These are phyloP conservation scores for Nicotiana attenuata DNA, from an alignment of 257 asterid genomes.

Conservation along the genomic window DNA sequence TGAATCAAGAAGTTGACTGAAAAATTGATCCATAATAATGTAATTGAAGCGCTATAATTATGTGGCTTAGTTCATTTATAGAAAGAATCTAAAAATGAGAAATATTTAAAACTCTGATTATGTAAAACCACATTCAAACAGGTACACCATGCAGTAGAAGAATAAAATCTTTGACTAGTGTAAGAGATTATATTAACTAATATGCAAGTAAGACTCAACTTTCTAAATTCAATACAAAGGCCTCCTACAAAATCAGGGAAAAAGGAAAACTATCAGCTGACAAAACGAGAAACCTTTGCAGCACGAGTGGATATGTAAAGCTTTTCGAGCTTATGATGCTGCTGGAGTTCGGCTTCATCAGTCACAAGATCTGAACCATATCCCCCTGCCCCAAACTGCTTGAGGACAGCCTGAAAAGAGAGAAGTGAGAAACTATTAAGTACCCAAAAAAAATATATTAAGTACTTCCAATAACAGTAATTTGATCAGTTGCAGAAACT, in stretches of 20 bases:
- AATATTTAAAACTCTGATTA: neutral
- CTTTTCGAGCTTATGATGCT: slow-evolving; percentile 96
- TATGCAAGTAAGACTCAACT: neutral
- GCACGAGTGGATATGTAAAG: slow-evolving; percentile 96
- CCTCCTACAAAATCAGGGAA: neutral
- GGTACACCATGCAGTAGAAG: neutral
- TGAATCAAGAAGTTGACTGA: neutral
- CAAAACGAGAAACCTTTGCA: slow-evolving; percentile 61
- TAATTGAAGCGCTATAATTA: neutral
- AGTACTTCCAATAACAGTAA: neutral
- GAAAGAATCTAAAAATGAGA: neutral
- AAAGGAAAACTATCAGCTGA: neutral
- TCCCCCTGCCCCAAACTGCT: slow-evolving; percentile 81
- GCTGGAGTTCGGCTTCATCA: slow-evolving; percentile 82
- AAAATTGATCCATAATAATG: neutral
- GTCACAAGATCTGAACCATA: slow-evolving; percentile 72
- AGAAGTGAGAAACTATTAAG: neutral
- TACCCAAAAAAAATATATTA: neutral
- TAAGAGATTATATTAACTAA: neutral
- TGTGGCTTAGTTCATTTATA: neutral
- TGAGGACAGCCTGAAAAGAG: slow-evolving; percentile 75
- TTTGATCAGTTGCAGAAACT: neutral
- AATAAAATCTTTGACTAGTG: neutral
- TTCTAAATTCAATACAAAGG: neutral
- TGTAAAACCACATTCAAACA: neutral